A percentile compares a stretch with the other conserved stretches of the same genome.
Evolutionary conservation across 2,329 filamentous ascomycete species (phyloP).

Genomic region (Aspergillus fijiensis): DNA sequence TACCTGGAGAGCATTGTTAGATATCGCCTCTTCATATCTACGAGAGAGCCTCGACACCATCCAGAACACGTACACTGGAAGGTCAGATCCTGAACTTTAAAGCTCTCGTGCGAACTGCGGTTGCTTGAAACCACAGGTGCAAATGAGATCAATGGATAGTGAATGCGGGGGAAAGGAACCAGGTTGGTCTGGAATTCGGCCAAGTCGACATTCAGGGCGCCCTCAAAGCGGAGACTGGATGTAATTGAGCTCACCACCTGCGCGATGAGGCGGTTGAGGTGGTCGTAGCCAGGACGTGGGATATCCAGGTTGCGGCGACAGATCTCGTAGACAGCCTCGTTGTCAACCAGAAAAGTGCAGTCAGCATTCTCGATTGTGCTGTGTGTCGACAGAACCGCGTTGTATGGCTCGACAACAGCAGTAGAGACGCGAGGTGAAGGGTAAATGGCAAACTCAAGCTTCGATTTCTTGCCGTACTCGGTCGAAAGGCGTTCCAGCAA

Average conservation of each 20-base stretch:
- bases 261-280: conserved; percentile 65
- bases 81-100: conserved; percentile 75
- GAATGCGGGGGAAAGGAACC: conserved; percentile 66
- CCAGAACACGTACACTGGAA: conserved; percentile 55
- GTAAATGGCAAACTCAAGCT: conserved; percentile 67
- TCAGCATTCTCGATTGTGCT: conserved; percentile 68
- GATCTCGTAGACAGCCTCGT: conserved; percentile 68
- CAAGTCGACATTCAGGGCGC: conserved; percentile 66
- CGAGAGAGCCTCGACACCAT: neutral
- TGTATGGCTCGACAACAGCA: conserved; percentile 68
- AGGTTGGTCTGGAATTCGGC: conserved; percentile 70
- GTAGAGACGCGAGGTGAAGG: conserved; percentile 64
- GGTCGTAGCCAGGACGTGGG: conserved; percentile 62
- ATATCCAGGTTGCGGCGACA: conserved; percentile 65
- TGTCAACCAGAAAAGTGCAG: conserved; percentile 68
- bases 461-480: conserved; percentile 68
- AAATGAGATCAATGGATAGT: conserved; percentile 66
- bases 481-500: conserved; percentile 63
- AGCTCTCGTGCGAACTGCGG: conserved; percentile 82
- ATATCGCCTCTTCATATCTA: neutral
- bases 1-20: conserved; percentile 44
- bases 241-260: conserved; percentile 69
- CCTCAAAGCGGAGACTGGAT: conserved; percentile 64
- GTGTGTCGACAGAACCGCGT: conserved; percentile 56
- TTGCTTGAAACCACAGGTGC: conserved; percentile 64